Percentiles rank a stretch among this genome's conserved stretches.
These are phyloP conservation scores for Clonostachys rhizophaga DNA, from an alignment of 2,329 filamentous ascomycete species.

Conservation along the genomic window DNA sequence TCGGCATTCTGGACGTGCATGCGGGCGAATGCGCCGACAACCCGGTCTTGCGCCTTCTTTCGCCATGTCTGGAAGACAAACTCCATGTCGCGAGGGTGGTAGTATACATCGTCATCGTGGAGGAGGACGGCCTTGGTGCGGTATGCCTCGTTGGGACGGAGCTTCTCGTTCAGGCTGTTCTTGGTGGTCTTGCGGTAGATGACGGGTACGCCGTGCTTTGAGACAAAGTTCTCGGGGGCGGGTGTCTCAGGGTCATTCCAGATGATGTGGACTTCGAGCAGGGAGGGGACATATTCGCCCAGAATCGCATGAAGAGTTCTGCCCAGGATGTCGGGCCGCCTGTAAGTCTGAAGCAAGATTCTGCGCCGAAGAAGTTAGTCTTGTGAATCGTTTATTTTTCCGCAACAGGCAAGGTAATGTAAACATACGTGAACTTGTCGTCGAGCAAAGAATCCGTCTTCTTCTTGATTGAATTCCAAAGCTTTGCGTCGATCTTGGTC, in stretches of 20 bases:
- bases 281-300: conserved; percentile 12
- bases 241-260: conserved; percentile 16
- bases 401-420: no score
- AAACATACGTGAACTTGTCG: neutral
- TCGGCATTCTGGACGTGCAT: conserved; percentile 16
- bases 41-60: conserved; percentile 23
- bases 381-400: no score
- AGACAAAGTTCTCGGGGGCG: conserved; percentile 10
- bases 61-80: conserved; percentile 34
- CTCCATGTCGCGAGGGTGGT: conserved; percentile 28
- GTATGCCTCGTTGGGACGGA: conserved; percentile 26
- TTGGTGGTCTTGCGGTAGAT: conserved; percentile 13
- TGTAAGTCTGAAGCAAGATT: conserved; percentile 16
- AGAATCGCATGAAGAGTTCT: conserved; percentile 12
- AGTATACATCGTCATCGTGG: conserved; percentile 33
- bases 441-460: neutral
- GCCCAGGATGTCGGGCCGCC: conserved; percentile 14
- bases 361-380: conserved; percentile 4
- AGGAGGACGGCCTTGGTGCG: conserved; percentile 30
- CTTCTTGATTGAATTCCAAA: no score
- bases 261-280: conserved; percentile 17
- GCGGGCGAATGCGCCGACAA: conserved; percentile 27
- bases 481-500: no score
- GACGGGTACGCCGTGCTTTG: conserved; percentile 12
- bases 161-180: conserved; percentile 17